A percentile compares a stretch with the other conserved stretches of the same genome.
Evolutionary conservation across 306 rosid species (phyloP).

Genomic region (Cucurbita argyrosperma): DNA sequence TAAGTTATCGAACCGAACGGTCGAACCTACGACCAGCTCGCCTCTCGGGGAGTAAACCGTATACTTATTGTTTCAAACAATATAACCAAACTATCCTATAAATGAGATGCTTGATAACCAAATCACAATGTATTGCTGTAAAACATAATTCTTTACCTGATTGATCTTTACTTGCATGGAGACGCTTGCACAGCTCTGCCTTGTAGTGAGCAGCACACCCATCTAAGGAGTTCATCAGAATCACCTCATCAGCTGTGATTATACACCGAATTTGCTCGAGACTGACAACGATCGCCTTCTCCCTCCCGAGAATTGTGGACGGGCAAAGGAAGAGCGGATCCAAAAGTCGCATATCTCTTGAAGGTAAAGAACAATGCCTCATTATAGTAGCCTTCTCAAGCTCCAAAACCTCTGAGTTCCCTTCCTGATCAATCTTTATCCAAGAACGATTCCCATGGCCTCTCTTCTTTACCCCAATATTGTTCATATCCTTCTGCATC

Average conservation of each 20-base stretch:
- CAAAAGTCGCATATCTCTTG: conserved; percentile 82
- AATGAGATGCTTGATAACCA: background rate
- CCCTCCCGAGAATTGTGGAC: conserved; percentile 74
- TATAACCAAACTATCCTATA: background rate
- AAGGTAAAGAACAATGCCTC: conserved; percentile 81
- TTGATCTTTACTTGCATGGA: conserved; percentile 42
- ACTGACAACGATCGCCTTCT: conserved; percentile 83
- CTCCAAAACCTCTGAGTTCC: conserved; percentile 40
- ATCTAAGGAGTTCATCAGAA: conserved; percentile 84
- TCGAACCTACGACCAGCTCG: background rate
- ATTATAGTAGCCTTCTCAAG: conserved; percentile 91
- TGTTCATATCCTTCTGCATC: background rate
- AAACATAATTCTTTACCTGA: conserved; percentile 30
- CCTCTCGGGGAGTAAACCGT: background rate
- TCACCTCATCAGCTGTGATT: conserved; percentile 83
- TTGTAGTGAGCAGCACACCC: conserved; percentile 62
- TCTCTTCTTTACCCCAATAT: conserved; percentile 55
- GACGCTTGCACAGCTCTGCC: conserved; percentile 62
- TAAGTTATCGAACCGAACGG: background rate
- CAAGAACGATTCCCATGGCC: conserved; percentile 94
- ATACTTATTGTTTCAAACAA: background rate
- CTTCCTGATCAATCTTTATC: conserved; percentile 63
- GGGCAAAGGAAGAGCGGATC: conserved; percentile 91
- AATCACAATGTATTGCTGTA: background rate
- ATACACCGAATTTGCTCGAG: conserved; percentile 92